Evolutionary conservation across 75 land plant genomes (phyloP), one percentile per base, ranked within the genome.

Genomic region (Larix kaempferi): DNA sequence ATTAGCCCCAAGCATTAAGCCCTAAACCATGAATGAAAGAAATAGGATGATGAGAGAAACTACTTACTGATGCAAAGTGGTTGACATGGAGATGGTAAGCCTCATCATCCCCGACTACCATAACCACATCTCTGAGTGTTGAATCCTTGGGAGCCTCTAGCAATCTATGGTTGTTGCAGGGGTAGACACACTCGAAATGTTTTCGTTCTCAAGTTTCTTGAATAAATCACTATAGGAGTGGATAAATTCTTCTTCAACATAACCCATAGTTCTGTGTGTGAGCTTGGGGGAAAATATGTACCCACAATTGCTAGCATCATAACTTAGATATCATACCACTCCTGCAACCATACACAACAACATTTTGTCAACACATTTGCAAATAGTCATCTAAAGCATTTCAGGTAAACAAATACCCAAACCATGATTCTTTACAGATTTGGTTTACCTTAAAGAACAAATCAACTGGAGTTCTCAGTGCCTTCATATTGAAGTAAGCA

Each of bases 91-190:
- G 93, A 79, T 93, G 95, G 39, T 90, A 91, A 35, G 95, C 95
- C 82, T 93, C 95, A 73, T 93, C 93, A 13, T 93, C 93, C 15
- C 95, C 77, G 54, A 93, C 86, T 26, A 89, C 95, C 85, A 84
- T 71, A 44, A 93, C 95, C 13, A 93, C 95, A 58, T 93, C 95
- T 0, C 86, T 78, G 56, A 93, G 82, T 3, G 87, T 90, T 21
- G 91, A 74, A 17, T 80, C 74, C 13, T 83, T 76, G 5, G 93
- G 89, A 93, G 75, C 44, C 84, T 83, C 95, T 93, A 93, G 78
- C 90, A 93, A 72, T 93, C 96, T 25, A 93, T 91, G 77, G 93
- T 93, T 22, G 91, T 93, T 74, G 93, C 86, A 0, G 96, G 96
- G 11, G 96, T 93, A 1, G 96, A 93, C 1, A 82, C 84, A 37